A percentile compares a stretch with the other conserved stretches of the same genome.
Evolutionary conservation across 306 rosid genomes (phyloP).

Genomic region (Malus orientalis): DNA sequence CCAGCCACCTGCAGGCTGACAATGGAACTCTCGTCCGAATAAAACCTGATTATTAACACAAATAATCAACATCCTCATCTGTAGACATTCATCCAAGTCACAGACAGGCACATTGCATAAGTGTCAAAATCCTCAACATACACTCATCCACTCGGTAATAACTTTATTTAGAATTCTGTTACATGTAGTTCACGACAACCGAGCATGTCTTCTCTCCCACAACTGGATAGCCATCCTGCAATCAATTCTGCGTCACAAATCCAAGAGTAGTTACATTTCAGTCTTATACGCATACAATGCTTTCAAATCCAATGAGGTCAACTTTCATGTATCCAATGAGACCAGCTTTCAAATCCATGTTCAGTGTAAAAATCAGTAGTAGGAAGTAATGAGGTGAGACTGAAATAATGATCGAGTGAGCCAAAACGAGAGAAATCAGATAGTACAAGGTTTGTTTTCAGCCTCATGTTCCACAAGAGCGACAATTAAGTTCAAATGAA

Average conservation of each 20-base stretch:
- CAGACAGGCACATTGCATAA: neutral
- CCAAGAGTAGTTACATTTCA: too few species aligned
- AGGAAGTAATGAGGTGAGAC: neutral
- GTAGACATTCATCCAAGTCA: neutral
- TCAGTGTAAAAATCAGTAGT: neutral
- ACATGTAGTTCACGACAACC: neutral
- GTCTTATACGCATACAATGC: too few species aligned
- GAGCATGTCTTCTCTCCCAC: neutral
- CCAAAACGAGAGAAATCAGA: neutral
- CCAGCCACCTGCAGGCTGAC: too few species aligned
- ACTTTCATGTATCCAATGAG: too few species aligned
- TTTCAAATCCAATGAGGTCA: too few species aligned
- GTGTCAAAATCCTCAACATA: conserved; percentile 1
- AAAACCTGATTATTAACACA: too few species aligned
- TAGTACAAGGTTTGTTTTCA: neutral
- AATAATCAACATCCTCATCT: neutral
- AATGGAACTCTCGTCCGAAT: too few species aligned
- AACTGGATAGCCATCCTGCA: neutral
- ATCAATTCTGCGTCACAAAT: neutral
- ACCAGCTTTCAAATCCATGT: neutral
- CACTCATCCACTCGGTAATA: neutral
- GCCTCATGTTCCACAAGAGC: neutral
- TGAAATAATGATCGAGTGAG: neutral
- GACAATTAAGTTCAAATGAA: neutral
- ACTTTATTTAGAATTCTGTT: conserved; percentile 2